Conservation (phyloP, 75 land plant genomes). For the Cupressus sempervirens region DNA sequence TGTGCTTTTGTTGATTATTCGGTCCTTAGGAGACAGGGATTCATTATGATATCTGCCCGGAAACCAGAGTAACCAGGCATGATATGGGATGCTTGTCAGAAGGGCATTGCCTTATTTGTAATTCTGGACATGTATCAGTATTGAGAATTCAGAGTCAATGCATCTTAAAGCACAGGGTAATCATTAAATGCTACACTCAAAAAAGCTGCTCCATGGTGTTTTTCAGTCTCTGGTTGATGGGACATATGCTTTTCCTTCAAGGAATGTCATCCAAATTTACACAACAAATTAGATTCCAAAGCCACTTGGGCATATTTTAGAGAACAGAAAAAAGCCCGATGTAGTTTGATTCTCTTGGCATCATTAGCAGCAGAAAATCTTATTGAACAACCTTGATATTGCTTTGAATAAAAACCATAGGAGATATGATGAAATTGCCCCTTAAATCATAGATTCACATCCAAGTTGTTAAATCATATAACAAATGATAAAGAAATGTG, state of each 20-base stretch:
- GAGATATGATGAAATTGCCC: background rate
- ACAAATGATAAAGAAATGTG: too few species aligned
- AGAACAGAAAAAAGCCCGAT: background rate
- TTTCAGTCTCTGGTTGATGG: background rate
- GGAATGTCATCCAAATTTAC: background rate
- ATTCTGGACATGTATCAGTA: background rate
- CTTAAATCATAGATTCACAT: background rate
- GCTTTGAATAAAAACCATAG: background rate
- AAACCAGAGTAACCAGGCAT: constrained; percentile 40
- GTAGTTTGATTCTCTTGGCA: background rate
- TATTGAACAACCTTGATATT: background rate
- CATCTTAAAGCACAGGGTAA: background rate
- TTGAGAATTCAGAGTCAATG: background rate
- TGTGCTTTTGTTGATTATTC: constrained; percentile 60
- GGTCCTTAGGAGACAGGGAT: constrained; percentile 45
- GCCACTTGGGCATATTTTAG: background rate
- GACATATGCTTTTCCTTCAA: background rate
- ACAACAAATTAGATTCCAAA: background rate
- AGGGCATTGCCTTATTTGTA: background rate
- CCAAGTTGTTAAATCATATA: background rate
- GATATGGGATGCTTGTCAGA: background rate
- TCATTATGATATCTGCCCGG: constrained; percentile 64
- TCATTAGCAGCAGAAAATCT: background rate
- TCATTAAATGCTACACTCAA: background rate
- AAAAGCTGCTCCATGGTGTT: background rate